These are phyloP conservation scores for Kluyveromyces starmeri DNA, from an alignment of 805 yeast species.

Conservation along the genomic window DNA sequence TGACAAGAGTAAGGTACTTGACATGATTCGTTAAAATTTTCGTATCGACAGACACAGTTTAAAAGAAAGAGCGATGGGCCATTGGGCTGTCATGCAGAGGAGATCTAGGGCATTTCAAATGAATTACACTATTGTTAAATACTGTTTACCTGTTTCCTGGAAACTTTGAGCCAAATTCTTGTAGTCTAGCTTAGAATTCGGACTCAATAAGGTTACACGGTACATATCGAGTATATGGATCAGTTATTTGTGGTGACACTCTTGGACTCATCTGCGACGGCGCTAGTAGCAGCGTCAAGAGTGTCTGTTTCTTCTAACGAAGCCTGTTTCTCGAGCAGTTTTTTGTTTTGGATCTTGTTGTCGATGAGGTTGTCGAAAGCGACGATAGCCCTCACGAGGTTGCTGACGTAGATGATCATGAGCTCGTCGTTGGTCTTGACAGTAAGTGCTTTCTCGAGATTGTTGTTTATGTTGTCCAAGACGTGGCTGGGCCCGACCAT, in stretches of 20 bases:
- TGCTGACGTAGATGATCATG: slow-evolving; percentile 85
- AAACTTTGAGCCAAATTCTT: too few species aligned
- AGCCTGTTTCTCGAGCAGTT: slow-evolving; percentile 33
- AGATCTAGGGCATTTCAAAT: too few species aligned
- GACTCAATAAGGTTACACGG: too few species aligned
- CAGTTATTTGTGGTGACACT: background rate
- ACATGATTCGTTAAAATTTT: too few species aligned
- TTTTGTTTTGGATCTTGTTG: slow-evolving; percentile 81
- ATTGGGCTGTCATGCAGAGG: too few species aligned
- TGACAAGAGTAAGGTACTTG: too few species aligned
- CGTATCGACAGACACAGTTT: too few species aligned
- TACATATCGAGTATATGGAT: too few species aligned
- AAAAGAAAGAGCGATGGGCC: too few species aligned
- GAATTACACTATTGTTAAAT: too few species aligned
- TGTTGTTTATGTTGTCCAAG: slow-evolving; percentile 33
- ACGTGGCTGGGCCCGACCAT: slow-evolving; percentile 19
- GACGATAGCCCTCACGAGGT: slow-evolving; percentile 85
- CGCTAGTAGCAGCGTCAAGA: slow-evolving; percentile 28
- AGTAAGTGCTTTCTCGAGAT: slow-evolving; percentile 72
- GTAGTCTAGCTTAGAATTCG: too few species aligned
- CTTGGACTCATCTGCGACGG: slow-evolving; percentile 20
- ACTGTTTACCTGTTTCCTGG: too few species aligned
- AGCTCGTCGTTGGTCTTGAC: slow-evolving; percentile 92
- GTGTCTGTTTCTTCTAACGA: slow-evolving; percentile 29
- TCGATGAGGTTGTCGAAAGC: slow-evolving; percentile 96